phyloP scores from a whole-genome alignment of 2,329 filamentous ascomycete genomes.

The Remersonia thermophila region DNA sequence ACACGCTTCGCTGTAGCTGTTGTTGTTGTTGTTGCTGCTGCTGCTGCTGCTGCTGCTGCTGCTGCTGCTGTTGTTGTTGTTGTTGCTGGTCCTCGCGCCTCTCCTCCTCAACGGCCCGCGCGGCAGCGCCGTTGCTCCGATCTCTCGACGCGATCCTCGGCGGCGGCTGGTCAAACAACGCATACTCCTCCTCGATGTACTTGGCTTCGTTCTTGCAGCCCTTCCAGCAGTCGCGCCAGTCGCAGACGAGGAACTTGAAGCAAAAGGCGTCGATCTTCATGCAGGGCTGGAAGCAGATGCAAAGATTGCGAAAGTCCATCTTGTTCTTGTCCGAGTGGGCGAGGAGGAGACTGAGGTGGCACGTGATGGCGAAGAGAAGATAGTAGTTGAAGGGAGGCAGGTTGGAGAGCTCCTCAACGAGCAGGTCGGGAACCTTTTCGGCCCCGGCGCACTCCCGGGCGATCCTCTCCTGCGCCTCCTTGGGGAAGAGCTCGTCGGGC shows the following conservation, averaged over 20 bases:
- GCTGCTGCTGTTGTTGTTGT: slow-evolving; percentile 1
- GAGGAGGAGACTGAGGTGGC: slow-evolving; percentile 81
- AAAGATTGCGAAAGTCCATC: slow-evolving; percentile 93
- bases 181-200: slow-evolving; percentile 59
- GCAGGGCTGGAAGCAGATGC: slow-evolving; percentile 93
- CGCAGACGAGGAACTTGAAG: slow-evolving; percentile 87
- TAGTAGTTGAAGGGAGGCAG: slow-evolving; percentile 98
- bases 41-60: slow-evolving; percentile 1
- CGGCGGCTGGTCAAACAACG: slow-evolving; percentile 44
- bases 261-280: slow-evolving; percentile 93
- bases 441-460: slow-evolving; percentile 67
- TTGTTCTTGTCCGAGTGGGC: slow-evolving; percentile 93
- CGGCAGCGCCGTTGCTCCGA: slow-evolving; percentile 9
- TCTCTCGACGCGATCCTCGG: slow-evolving; percentile 21
- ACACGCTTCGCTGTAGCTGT: slow-evolving; percentile 1
- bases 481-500: slow-evolving; percentile 89
- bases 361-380: slow-evolving; percentile 91
- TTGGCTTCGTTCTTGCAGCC: slow-evolving; percentile 84
- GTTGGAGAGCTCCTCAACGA: slow-evolving; percentile 84
- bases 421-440: slow-evolving; percentile 67
- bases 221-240: slow-evolving; percentile 96
- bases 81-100: slow-evolving; percentile 1
- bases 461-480: slow-evolving; percentile 67
- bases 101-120: slow-evolving; percentile 6
- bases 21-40: slow-evolving; percentile 1